phyloP scores from a whole-genome alignment of 2,329 filamentous ascomycete species.

The Whalleya microplaca region DNA sequence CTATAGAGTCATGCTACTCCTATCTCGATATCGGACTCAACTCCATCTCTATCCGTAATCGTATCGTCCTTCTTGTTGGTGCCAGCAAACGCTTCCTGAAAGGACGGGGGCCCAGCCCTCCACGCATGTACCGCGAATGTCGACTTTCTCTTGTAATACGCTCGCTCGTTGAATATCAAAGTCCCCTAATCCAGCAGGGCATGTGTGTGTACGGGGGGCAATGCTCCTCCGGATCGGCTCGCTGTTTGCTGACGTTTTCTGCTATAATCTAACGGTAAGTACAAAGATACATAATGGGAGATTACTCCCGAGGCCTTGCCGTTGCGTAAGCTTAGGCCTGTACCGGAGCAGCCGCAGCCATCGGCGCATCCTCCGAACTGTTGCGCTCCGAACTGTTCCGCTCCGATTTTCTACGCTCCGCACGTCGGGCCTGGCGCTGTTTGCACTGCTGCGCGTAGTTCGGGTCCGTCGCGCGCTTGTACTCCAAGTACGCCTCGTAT shows the following conservation, averaged over 20 bases:
- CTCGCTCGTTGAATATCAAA: neutral
- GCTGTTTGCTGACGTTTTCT: neutral
- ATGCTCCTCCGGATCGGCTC: neutral
- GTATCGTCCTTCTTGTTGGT: neutral
- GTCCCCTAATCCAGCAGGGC: too few relatives aligned
- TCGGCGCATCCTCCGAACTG: neutral
- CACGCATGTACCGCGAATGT: neutral
- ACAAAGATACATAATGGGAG: neutral
- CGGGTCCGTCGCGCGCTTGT: slow-evolving; percentile 28
- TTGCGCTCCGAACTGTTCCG: too few relatives aligned
- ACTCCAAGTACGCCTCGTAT: slow-evolving; percentile 39
- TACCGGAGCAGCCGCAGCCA: too few relatives aligned
- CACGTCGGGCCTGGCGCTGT: slow-evolving; percentile 35
- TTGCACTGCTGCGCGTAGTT: slow-evolving; percentile 33
- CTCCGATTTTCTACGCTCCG: slow-evolving; percentile 20
- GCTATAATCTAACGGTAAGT: neutral
- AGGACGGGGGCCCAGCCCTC: neutral
- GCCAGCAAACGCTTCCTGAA: neutral
- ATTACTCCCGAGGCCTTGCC: too few relatives aligned
- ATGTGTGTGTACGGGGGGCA: too few relatives aligned
- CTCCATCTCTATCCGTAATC: neutral
- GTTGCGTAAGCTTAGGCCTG: too few relatives aligned
- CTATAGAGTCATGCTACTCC: neutral
- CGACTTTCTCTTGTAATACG: neutral
- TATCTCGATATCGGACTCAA: neutral